These are phyloP conservation scores for Trichomonascaceae sp. DNA, from an alignment of 1,139 yeast genomes.

Conservation along the genomic window DNA sequence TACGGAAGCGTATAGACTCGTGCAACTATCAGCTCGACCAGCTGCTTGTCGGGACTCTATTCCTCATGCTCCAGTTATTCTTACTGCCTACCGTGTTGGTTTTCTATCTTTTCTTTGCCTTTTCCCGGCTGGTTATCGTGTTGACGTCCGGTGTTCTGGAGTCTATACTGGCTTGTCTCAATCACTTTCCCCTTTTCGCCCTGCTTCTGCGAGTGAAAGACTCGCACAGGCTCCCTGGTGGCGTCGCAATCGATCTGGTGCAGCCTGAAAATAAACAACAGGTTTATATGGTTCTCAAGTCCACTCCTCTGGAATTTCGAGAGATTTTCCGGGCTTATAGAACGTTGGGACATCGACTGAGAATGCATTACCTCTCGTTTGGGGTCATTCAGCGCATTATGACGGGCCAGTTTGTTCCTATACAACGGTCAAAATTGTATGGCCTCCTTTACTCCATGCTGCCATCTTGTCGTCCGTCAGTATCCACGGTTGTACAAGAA, in stretches of 20 bases:
- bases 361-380: constrained; percentile 31
- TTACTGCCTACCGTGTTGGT: constrained; percentile 80
- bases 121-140: constrained; percentile 41
- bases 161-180: constrained; percentile 48
- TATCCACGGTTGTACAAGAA: constrained; percentile 12
- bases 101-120: constrained; percentile 65
- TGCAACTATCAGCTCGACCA: constrained; percentile 76
- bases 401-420: constrained; percentile 34
- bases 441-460: constrained; percentile 36
- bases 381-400: constrained; percentile 29
- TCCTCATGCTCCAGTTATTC: constrained; percentile 68
- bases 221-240: constrained; percentile 82
- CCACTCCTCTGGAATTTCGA: constrained; percentile 32
- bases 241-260: constrained; percentile 37
- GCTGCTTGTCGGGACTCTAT: constrained; percentile 70
- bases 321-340: constrained; percentile 38
- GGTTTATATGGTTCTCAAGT: constrained; percentile 27
- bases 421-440: constrained; percentile 35
- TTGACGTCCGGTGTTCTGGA: constrained; percentile 43
- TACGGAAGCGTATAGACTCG: constrained; percentile 80
- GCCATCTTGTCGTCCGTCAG: constrained; percentile 28
- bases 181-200: constrained; percentile 81
- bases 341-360: constrained; percentile 29
- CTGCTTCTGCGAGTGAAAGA: constrained; percentile 68
- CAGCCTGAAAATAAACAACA: constrained; percentile 1